Evolutionary conservation across 1,284 basidiomycete genomes (phyloP).

Genomic region (Puccinia hordei): DNA sequence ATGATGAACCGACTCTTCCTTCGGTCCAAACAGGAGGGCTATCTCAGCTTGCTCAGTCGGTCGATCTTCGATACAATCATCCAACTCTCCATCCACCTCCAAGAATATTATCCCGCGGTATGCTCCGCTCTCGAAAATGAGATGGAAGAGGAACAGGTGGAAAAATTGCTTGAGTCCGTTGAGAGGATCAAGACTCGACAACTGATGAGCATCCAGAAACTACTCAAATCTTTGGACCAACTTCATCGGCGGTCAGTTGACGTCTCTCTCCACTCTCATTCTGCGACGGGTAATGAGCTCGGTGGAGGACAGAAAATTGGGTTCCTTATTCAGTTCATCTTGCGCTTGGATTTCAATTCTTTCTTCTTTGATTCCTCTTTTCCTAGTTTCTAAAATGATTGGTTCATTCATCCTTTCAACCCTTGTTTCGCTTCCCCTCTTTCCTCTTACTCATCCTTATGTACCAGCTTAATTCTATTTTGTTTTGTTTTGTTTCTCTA

Average conservation of each 20-base stretch:
- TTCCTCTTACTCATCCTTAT: too few species aligned
- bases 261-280: neutral
- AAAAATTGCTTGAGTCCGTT: neutral
- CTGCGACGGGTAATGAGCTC: too few species aligned
- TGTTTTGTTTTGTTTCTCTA: too few species aligned
- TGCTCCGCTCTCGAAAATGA: neutral
- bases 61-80: constrained; percentile 41
- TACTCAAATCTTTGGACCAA: constrained; percentile 30
- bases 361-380: constrained; percentile 10
- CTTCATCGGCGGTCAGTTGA: constrained; percentile 31
- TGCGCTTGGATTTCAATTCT: constrained; percentile 37
- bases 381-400: too few species aligned
- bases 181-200: constrained; percentile 21
- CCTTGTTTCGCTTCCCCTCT: too few species aligned
- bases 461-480: too few species aligned
- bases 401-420: too few species aligned
- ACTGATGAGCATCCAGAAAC: neutral
- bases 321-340: constrained; percentile 34
- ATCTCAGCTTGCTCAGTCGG: constrained; percentile 4
- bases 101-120: neutral
- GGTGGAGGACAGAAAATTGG: neutral
- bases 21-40: constrained; percentile 28
- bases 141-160: neutral
- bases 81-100: constrained; percentile 16
- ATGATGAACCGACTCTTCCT: constrained; percentile 40